phyloP scores from a whole-genome alignment of 768 basidiomycete genomes.

The Mycena capillaripes region DNA sequence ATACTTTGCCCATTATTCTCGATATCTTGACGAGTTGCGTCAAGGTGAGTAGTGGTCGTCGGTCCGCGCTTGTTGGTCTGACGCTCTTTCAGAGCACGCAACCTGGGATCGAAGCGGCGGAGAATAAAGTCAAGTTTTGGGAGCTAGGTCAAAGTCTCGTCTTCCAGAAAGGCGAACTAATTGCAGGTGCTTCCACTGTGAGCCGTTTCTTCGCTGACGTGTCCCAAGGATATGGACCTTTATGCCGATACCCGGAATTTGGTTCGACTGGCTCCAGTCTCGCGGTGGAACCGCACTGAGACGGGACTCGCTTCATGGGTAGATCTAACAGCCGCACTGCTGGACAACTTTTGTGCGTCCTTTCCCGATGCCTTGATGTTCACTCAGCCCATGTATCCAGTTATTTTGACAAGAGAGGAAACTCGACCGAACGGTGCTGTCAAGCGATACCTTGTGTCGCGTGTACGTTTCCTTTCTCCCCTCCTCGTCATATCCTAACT shows the following conservation, averaged over 20 bases:
- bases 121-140: slow-evolving; percentile 92
- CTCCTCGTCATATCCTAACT: not conserved
- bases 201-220: slow-evolving; percentile 1
- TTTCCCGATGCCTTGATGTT: not conserved
- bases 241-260: slow-evolving; percentile 83
- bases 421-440: slow-evolving; percentile 60
- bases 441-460: slow-evolving; percentile 70
- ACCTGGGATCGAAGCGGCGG: slow-evolving; percentile 92
- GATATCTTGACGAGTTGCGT: slow-evolving; percentile 78
- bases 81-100: slow-evolving; percentile 69
- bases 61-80: not conserved
- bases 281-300: slow-evolving; percentile 73
- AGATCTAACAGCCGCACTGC: slow-evolving; percentile 73
- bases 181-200: slow-evolving; percentile 61
- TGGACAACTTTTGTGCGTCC: slow-evolving; percentile 83
- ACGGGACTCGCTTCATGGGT: slow-evolving; percentile 79
- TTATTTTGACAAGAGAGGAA: slow-evolving; percentile 76
- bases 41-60: slow-evolving; percentile 52
- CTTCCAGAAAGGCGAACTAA: slow-evolving; percentile 85
- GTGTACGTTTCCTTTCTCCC: slow-evolving; percentile 60
- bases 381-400: slow-evolving; percentile 50
- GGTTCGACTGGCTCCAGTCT: slow-evolving; percentile 75
- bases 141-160: slow-evolving; percentile 81
- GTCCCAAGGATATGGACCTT: slow-evolving; percentile 82
- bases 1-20: slow-evolving; percentile 80